Percentiles rank a stretch among this genome's conserved stretches.
These are phyloP conservation scores for Ogataea thermomethanolica DNA, from an alignment of 805 yeast genomes.

Conservation along the genomic window DNA sequence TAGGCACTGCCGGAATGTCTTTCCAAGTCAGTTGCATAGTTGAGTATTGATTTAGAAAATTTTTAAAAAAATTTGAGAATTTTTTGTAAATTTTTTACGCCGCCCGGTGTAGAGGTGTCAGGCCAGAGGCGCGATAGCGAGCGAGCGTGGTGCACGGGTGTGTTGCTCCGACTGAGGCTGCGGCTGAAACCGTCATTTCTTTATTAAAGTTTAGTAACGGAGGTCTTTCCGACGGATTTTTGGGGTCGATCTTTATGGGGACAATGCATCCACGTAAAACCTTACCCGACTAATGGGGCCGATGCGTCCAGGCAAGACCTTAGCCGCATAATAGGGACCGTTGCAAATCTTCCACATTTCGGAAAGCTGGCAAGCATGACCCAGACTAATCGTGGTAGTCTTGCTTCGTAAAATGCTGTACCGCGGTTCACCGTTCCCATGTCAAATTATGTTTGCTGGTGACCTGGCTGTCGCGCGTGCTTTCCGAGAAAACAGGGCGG, in stretches of 20 bases:
- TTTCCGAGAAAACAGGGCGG: no score
- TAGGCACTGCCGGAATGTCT: slow-evolving; percentile 94
- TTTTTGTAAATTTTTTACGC: slow-evolving; percentile 1
- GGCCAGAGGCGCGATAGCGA: not conserved
- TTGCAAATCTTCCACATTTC: no score
- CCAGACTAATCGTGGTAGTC: no score
- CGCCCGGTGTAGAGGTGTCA: slow-evolving; percentile 1
- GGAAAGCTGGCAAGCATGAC: no score
- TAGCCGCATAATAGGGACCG: no score
- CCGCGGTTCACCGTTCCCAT: no score
- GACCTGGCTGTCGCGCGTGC: no score
- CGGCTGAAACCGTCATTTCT: no score
- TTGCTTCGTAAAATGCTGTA: no score
- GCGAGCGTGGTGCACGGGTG: not conserved
- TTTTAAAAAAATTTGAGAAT: slow-evolving; percentile 5
- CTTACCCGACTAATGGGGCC: not conserved
- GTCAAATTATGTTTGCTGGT: no score
- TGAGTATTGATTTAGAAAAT: slow-evolving; percentile 2
- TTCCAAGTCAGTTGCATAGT: slow-evolving; percentile 97
- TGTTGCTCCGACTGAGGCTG: no score
- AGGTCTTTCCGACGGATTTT: not conserved
- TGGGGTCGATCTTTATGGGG: not conserved
- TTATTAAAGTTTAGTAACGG: no score
- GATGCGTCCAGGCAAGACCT: not conserved
- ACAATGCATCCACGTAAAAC: not conserved